These are phyloP conservation scores for Cokeromyces recurvatus DNA, from an alignment of 371 early-diverging fungal species.

Conservation along the genomic window DNA sequence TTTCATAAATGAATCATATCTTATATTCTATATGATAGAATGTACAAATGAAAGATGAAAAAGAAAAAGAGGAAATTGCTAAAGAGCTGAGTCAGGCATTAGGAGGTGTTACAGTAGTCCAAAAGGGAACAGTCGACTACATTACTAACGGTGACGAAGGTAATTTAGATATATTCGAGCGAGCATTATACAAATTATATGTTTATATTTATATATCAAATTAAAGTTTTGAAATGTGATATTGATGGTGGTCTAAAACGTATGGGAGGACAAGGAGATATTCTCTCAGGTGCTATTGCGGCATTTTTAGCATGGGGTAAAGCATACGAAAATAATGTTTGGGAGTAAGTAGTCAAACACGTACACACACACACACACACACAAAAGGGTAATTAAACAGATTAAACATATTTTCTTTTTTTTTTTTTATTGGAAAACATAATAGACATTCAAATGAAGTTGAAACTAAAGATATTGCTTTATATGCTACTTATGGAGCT, in stretches of 20 bases:
- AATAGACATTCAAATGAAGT: slow-evolving; percentile 38
- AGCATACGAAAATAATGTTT: slow-evolving; percentile 53
- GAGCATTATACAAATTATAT: background rate
- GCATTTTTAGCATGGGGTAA: slow-evolving; percentile 88
- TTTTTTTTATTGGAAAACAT: background rate
- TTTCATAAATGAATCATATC: too few species aligned
- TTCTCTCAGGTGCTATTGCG: slow-evolving; percentile 86
- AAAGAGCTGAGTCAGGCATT: slow-evolving; percentile 46
- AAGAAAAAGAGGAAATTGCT: slow-evolving; percentile 27
- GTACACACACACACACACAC: too few species aligned
- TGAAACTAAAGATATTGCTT: slow-evolving; percentile 41
- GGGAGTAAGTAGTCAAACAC: slow-evolving; percentile 42
- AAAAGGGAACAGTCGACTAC: slow-evolving; percentile 81
- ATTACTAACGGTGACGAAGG: slow-evolving; percentile 68
- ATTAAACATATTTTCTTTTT: background rate
- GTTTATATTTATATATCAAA: slow-evolving; percentile 3
- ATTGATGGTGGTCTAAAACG: slow-evolving; percentile 76
- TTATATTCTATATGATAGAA: too few species aligned
- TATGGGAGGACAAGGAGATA: slow-evolving; percentile 98
- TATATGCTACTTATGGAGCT: slow-evolving; percentile 73
- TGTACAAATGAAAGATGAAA: too few species aligned
- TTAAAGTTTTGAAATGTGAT: slow-evolving; percentile 55
- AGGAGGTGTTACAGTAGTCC: slow-evolving; percentile 73
- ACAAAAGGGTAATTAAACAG: too few species aligned
- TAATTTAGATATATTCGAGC: background rate